Percentiles rank a stretch among this genome's conserved stretches.
Conservation (phyloP, 2,329 filamentous ascomycete genomes). For the Colletotrichum australisinense region DNA sequence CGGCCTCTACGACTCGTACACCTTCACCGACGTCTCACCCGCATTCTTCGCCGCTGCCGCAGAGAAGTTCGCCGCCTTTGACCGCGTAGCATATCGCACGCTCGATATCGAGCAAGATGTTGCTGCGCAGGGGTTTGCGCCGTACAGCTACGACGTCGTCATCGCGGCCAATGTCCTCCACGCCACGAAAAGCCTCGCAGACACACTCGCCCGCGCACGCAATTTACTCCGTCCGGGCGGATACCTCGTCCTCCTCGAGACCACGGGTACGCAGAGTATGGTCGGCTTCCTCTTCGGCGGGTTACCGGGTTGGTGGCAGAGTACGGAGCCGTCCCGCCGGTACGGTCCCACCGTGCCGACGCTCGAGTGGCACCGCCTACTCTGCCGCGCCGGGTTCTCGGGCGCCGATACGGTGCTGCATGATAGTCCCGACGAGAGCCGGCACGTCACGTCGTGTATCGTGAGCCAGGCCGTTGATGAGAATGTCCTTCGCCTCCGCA, state of each 20-base stretch:
- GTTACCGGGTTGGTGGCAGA: slow-evolving; percentile 45
- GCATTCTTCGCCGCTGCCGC: not conserved
- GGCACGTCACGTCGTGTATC: not conserved
- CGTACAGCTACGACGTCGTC: slow-evolving; percentile 49
- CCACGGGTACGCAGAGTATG: not conserved
- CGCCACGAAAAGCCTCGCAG: slow-evolving; percentile 41
- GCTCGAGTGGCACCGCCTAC: not conserved
- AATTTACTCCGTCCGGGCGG: not conserved
- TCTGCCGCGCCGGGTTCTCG: not conserved
- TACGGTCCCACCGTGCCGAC: not conserved
- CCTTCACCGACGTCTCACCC: not conserved
- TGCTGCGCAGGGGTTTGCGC: slow-evolving; percentile 44
- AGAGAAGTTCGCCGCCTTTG: not conserved
- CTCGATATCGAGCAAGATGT: slow-evolving; percentile 42
- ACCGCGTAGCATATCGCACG: slow-evolving; percentile 37
- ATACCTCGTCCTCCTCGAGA: not conserved
- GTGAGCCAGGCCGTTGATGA: not conserved
- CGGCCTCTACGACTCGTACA: slow-evolving; percentile 53
- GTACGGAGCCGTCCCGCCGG: not conserved
- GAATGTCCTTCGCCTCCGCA: no score
- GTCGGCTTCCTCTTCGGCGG: slow-evolving; percentile 38
- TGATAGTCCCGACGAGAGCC: no score
- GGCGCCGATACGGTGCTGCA: not conserved
- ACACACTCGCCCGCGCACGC: not conserved
- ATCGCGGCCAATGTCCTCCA: slow-evolving; percentile 51